Evolutionary conservation across 331 rosid genomes (phyloP), one percentile per base, ranked within the genome.

Genomic region (Phaseolus coccineus): DNA sequence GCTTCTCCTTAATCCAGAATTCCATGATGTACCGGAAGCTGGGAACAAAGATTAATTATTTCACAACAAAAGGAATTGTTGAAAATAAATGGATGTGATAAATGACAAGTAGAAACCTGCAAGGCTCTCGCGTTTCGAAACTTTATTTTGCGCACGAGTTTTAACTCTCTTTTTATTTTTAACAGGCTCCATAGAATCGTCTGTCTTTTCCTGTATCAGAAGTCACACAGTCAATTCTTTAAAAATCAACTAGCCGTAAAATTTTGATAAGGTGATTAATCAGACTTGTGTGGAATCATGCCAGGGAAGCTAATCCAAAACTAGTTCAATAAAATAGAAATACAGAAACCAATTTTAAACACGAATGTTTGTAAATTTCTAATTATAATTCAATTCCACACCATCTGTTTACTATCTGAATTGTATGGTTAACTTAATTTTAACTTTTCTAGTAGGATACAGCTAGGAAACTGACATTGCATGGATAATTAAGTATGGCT

Each of bases 1-100:
- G 88, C 98, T 92, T 89, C 89, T 86, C 83, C 98, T 89, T 68
- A 92, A 74, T 56, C 97, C 98, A 81, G 82, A 52, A 30, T 86
- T 24, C 93, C 93, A 89, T 22, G 82, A 79, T 35, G 84, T 76
- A 69, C 97, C 97, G 57, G 90, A 90, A 78, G 74, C 97, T 94
- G 84, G 51, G 52, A 85, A 83, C 57, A 82, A 61, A 71, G 37
- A 79, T 44, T 35, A 61, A 28, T 27, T 6, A 37, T 7, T 8
- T 47, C 22, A 42, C 50, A 46, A 3, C 48, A 44, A 51, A 68
- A 76, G 35, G 65, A 30, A 51, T 0, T 68, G 67, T 53, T 50
- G 55, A 71, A 77, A 65, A 50, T 67, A 40, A 74, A 87, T 25
- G 63, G 47, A 67, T 58, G 78, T 80, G 77, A 74, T 80, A 15